Evolutionary conservation across 1,284 basidiomycete genomes (phyloP), one percentile per base, ranked within the genome.

Genomic region (Cutaneotrichosporon dermatis): DNA sequence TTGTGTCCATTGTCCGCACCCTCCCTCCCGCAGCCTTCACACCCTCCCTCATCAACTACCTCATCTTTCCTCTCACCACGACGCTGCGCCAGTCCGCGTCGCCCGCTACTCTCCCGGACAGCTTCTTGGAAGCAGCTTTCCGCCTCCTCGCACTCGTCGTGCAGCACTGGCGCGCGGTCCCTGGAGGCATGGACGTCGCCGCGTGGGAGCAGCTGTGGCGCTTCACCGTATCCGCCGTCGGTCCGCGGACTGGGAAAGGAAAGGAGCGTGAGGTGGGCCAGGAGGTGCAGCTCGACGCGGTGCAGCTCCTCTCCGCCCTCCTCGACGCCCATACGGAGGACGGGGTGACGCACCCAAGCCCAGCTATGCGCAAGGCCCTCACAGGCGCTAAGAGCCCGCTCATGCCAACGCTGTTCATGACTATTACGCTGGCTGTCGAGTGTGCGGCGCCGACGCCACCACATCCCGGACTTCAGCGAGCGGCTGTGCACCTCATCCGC

Each of bases 201-300:
- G 73, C 76, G n/a, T 75, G 91, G 89, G 86, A 89, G 68, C 90
- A 95, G 70, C 77, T 92, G 15, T 90, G 94, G 76, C 88, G 87
- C 78, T 81, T 96, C 35, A 85, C 83, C 54, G 83, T 86, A 15
- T 52, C 68, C 60, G 56, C 73, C 42, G 54, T 88, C 3, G 84
- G 84, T n/a, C 55, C 84, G 41, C 16, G 56, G 3, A 84, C 86
- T 74, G 46, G 54, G 11, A 90, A 92, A 76, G 88, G 89, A 12
- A 89, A 87, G 71, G 41, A 66, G 44, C 57, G 74, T 66, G 61
- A 68, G 33, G 66, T 74, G 0, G 60, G 73, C 15, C 69, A 76
- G 55, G 75, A 77, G 58, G 69, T 66, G 2, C 61, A 67, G 41
- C 45, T 70, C 5, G 65, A 70, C 49, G 74, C 73, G 16, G 55